Percentiles rank a stretch among this genome's conserved stretches.
These are phyloP conservation scores for Botrytis cinerea DNA, from an alignment of 2,329 filamentous ascomycete species.

Conservation along the genomic window DNA sequence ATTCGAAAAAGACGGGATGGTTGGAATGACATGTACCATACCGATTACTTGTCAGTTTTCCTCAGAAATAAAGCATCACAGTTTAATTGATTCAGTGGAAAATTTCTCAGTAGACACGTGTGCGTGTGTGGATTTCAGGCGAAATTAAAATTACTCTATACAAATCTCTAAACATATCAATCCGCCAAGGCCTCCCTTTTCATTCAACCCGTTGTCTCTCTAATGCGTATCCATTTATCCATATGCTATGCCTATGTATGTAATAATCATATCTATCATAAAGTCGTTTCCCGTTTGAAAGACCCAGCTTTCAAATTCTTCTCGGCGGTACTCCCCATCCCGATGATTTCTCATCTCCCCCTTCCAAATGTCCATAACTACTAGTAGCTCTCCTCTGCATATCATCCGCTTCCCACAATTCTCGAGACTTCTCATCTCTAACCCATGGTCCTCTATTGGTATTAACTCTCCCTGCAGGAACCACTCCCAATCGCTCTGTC, in stretches of 20 bases:
- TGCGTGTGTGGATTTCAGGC: neutral
- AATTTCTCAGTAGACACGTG: neutral
- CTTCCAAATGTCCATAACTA: neutral
- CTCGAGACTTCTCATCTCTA: neutral
- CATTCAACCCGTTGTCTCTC: neutral
- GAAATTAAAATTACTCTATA: constrained; percentile 3
- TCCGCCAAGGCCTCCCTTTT: neutral
- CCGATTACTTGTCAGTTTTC: neutral
- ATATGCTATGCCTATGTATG: neutral
- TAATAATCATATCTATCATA: neutral
- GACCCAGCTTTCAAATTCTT: neutral
- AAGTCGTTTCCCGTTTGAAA: neutral
- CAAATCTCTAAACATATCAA: neutral
- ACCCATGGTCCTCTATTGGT: constrained; percentile 1
- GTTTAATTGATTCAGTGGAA: neutral
- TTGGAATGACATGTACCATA: neutral
- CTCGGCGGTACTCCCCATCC: neutral
- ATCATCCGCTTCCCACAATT: constrained; percentile 1
- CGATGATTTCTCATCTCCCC: neutral
- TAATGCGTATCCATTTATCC: neutral
- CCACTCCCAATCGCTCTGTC: neutral
- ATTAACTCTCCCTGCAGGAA: neutral
- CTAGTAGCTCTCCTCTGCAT: neutral
- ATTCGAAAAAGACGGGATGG: fast-evolving
- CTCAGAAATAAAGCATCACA: neutral